phyloP scores from a whole-genome alignment of 345 rosid genomes.

The Luvunga scandens region DNA sequence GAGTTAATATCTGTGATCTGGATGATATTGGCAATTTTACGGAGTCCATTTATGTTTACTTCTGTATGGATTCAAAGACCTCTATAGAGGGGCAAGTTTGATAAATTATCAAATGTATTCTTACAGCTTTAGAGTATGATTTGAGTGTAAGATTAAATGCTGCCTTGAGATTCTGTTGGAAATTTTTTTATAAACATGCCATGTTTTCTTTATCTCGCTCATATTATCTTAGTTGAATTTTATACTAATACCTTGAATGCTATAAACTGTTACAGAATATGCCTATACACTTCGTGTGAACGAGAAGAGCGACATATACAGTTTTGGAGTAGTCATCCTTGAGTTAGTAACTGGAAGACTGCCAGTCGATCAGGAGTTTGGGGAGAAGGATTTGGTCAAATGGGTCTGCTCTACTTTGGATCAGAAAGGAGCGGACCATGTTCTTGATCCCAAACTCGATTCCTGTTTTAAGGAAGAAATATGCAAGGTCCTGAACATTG shows the following conservation, averaged over 20 bases:
- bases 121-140: background rate
- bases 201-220: background rate
- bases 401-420: constrained; percentile 82
- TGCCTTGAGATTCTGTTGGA: background rate
- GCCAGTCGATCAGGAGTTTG: constrained; percentile 76
- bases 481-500: constrained; percentile 82
- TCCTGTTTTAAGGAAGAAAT: constrained; percentile 83
- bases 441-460: constrained; percentile 76
- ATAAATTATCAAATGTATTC: background rate
- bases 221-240: background rate
- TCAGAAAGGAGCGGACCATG: constrained; percentile 79
- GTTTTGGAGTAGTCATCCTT: constrained; percentile 92
- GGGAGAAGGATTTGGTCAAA: constrained; percentile 92
- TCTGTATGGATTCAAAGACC: background rate
- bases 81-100: background rate
- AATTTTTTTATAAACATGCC: background rate
- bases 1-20: background rate
- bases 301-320: constrained; percentile 99
- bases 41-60: background rate
- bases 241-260: background rate
- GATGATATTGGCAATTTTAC: background rate
- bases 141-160: background rate
- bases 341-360: constrained; percentile 86
- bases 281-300: constrained; percentile 95
- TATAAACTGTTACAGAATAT: constrained; percentile 58